These are phyloP conservation scores for Epichloe glyceriae DNA, from an alignment of 2,329 filamentous ascomycete species.

Conservation along the genomic window DNA sequence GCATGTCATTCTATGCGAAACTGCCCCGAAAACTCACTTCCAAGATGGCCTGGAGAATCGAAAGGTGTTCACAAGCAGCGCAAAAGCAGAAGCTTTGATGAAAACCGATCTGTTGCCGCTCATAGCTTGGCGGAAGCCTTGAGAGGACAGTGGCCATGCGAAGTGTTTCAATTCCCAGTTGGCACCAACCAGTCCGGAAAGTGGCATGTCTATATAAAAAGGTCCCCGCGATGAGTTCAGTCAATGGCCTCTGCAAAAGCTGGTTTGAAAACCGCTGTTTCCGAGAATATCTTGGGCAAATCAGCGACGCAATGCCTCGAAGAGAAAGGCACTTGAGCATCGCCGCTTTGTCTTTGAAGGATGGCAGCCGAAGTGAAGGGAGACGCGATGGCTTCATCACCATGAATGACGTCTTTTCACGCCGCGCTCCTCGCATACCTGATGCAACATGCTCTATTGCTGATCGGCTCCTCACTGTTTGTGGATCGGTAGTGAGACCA, in stretches of 20 bases:
- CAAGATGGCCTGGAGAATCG: neutral
- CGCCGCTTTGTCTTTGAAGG: neutral
- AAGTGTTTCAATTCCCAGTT: neutral
- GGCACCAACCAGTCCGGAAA: neutral
- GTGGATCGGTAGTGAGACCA: neutral
- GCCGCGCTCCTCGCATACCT: neutral
- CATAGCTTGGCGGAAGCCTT: neutral
- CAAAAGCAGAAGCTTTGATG: neutral
- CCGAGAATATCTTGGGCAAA: neutral
- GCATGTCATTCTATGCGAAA: neutral
- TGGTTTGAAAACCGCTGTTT: neutral
- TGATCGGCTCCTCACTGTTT: neutral
- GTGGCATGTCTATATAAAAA: constrained; percentile 5
- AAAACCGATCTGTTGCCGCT: neutral
- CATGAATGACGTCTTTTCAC: neutral
- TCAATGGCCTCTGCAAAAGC: constrained; percentile 6
- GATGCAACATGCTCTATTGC: neutral
- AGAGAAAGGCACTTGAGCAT: neutral
- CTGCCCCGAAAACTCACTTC: neutral
- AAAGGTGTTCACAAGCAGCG: neutral
- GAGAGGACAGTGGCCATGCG: neutral
- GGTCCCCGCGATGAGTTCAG: neutral
- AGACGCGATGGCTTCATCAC: neutral
- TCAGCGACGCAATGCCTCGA: neutral
- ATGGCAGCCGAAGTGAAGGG: neutral